Conservation (phyloP, 306 rosid species). For the Castanea sativa region DNA sequence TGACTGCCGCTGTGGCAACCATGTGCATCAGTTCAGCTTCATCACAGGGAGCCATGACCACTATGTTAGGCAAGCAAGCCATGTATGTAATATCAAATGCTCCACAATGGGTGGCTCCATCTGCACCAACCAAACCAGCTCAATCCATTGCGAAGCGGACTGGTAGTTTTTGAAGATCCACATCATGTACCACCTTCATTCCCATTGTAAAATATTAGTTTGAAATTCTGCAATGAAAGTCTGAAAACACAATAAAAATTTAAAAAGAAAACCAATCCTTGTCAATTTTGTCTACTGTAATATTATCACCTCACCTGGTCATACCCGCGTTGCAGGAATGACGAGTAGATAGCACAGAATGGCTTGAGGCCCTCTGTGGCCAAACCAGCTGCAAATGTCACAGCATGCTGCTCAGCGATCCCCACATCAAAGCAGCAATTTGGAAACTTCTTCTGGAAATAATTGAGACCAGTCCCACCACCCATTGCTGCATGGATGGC, state of each 20-base stretch:
- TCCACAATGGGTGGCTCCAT: conserved; percentile 97
- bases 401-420: conserved; percentile 94
- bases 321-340: conserved; percentile 91
- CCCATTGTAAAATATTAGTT: conserved; percentile 1
- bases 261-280: neutral
- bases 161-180: conserved; percentile 87
- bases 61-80: conserved; percentile 98
- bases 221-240: neutral
- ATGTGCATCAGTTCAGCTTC: conserved; percentile 94
- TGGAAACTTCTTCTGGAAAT: conserved; percentile 83
- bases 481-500: conserved; percentile 99
- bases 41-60: conserved; percentile 96
- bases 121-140: conserved; percentile 95
- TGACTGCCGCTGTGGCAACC: conserved; percentile 87
- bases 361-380: conserved; percentile 97
- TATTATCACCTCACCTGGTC: conserved; percentile 63
- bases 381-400: conserved; percentile 93
- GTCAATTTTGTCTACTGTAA: neutral
- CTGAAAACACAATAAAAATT: neutral
- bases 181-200: conserved; percentile 79
- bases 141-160: conserved; percentile 90
- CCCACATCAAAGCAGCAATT: conserved; percentile 91
- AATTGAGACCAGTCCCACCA: conserved; percentile 86
- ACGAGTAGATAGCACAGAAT: conserved; percentile 82
- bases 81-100: conserved; percentile 88